These are phyloP conservation scores for Isatis tinctoria DNA, from an alignment of 345 rosid genomes.

Conservation along the genomic window DNA sequence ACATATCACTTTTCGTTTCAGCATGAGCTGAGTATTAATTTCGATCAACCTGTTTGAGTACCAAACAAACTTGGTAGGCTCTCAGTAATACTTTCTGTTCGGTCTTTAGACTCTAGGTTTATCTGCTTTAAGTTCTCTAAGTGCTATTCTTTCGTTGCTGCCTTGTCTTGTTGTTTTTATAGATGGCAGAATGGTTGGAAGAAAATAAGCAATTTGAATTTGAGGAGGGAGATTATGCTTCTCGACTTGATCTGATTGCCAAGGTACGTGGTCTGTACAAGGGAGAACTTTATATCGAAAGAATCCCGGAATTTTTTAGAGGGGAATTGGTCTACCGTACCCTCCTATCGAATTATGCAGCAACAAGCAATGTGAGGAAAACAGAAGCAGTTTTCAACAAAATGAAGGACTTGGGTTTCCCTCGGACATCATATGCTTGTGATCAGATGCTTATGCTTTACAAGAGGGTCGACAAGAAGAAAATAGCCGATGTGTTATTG, in stretches of 20 bases:
- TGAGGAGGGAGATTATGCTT: conserved; percentile 69
- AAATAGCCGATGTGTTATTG: conserved; percentile 68
- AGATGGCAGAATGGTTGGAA: conserved; percentile 93
- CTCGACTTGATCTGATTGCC: conserved; percentile 74
- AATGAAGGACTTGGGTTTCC: conserved; percentile 78
- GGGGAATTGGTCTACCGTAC: conserved; percentile 71
- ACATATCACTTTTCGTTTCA: not conserved
- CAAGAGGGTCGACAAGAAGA: conserved; percentile 76
- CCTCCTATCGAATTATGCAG: conserved; percentile 56
- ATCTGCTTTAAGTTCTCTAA: not conserved
- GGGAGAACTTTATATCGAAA: conserved; percentile 58
- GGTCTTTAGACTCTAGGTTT: not conserved
- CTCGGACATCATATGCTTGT: conserved; percentile 65
- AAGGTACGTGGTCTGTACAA: conserved; percentile 56
- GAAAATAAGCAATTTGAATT: conserved; percentile 44
- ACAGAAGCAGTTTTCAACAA: conserved; percentile 78
- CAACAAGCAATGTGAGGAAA: conserved; percentile 45
- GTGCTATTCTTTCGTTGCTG: not conserved
- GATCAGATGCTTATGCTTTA: conserved; percentile 85
- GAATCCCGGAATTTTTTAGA: conserved; percentile 60
- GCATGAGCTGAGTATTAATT: not conserved
- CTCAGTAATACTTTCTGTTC: not conserved
- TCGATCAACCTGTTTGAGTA: not conserved
- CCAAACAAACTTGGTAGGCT: not conserved
- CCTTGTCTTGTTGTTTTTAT: conserved; percentile 12